Base-by-base conservation (phyloP, 2,329 filamentous ascomycete species). In the Neurospora sp. region DNA sequence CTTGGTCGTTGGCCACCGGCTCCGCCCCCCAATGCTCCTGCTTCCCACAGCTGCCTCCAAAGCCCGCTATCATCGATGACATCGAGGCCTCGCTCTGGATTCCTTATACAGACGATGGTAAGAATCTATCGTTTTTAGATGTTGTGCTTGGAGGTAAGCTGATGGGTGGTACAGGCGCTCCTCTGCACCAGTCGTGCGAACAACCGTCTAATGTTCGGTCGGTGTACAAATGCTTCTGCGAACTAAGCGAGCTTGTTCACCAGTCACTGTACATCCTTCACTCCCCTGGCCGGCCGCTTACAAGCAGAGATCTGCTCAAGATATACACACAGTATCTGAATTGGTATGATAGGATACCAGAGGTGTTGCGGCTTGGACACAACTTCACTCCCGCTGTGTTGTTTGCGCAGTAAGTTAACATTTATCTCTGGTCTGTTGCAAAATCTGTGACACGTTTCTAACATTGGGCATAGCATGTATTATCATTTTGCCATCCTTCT, bases 331-430 rank as follows among this genome's bases (percentile, higher is more conserved):
- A 89, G 73, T 93, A 91, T 74, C 82, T 91, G 17, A 85, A 87
- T 68, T 93, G 91, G 91, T 92, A 92, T 76, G 86, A 87, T 70
- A 82, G 81, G 36, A 86, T 93, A 71, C 91, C 91, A 0, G 84
- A 87, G 70, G 85, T 87, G 1, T 81, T 93, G 67, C 83, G 86
- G 28, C 78, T 92, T 3, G 88, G 88, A 1, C 86, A 90, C 71
- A 91, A 89, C 73, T 91, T 91, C 68, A 90, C 90, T 3, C 90
- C 91, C 11, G 88, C 91, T 66, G 89, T 92, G 41, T 80, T 93
- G 23, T 89, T 91, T 71, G 85, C 91, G 43, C 91, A 93, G 91
- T 92, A 82, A 83, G 91, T 84, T 2, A 28, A 4, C 15, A 15
- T 8, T 36, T 3, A 8, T 40, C 15, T 36, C 67, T 38, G 15